Base-by-base conservation (phyloP, 163 green algal genomes). In the Chloromonas sp. region DNA sequence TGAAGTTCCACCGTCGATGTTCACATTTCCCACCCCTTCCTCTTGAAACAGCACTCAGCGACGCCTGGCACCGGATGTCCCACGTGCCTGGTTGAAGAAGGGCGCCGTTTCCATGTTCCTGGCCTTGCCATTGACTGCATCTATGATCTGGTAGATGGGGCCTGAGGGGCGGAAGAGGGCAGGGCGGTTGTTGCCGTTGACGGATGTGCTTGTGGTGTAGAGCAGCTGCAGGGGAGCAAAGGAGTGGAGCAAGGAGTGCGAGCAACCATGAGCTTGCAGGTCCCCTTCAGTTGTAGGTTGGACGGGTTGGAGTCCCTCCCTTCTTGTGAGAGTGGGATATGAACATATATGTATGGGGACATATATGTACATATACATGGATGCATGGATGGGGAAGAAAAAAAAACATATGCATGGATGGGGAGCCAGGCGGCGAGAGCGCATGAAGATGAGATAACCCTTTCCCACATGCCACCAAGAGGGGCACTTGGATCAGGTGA, bases 151-250 rank as follows among this genome's bases (percentile, higher is more conserved):
- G 84, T 92, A 98, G 66, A 98, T 98, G 71, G 93, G 89, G 0
- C 95, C 95, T 60, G 15, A 84, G 1, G 95, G 95, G 11, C 95
- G 82, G 58, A 98, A 83, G 14, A 94, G 85, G 0, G 92, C 66
- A 0, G 91, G 93, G 74, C 90, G 88, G 15, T 70, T 92, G 0
- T 83, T 94, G n/a, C 90, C 94, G 14, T 98, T 83, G 84, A 98
- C 98, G 85, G 81, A 90, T 1, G 88, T 84, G 58, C 85, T 93
- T 14, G 95, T 98, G 57, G 95, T 98, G 90, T 98, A 98, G 3
- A 95, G 79, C 84, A 98, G 88, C 81, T 77, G 80, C 80, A 83
- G 14, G 60, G 36, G 80, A 15, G 61, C 36, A 14, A 77, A 57
- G 60, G 66, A 70, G 58, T 70, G 58, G 14, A 58, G 74, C 2